Conservation (phyloP, 805 yeast species). For the Zygotorulaspora sp. region DNA sequence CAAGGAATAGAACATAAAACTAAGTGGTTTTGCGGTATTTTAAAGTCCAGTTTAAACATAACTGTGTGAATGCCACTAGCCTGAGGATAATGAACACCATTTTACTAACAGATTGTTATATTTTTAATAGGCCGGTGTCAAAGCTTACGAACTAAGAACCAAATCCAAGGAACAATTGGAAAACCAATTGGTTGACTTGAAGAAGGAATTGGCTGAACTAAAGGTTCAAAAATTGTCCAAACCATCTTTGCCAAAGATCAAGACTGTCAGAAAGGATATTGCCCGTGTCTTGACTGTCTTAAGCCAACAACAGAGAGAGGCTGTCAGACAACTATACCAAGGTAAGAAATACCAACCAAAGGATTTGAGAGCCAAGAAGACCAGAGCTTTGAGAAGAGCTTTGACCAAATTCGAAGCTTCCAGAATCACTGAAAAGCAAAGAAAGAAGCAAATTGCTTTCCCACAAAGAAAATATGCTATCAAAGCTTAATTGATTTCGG, state of each 20-base stretch:
- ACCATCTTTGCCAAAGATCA: constrained; percentile 92
- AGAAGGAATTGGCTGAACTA: constrained; percentile 92
- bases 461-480: constrained; percentile 98
- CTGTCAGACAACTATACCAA: constrained; percentile 90
- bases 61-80: no score
- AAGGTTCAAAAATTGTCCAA: constrained; percentile 92
- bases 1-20: no score
- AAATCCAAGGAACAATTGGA: constrained; percentile 96
- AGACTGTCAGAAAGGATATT: constrained; percentile 96
- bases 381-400: constrained; percentile 99
- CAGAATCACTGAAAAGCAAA: constrained; percentile 79
- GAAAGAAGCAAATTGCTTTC: constrained; percentile 91
- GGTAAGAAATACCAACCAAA: constrained; percentile 96
- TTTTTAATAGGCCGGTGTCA: constrained; percentile 67
- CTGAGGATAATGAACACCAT: no score
- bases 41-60: no score
- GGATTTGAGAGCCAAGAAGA: constrained; percentile 98
- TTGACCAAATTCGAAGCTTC: constrained; percentile 83
- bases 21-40: no score
- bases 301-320: constrained; percentile 93
- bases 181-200: constrained; percentile 88
- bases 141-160: constrained; percentile 94
- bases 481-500: constrained; percentile 68
- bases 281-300: constrained; percentile 97
- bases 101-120: constrained; percentile 12